Conservation (phyloP, 176 grass and related monocot genomes). For the Oryza glaberrima region DNA sequence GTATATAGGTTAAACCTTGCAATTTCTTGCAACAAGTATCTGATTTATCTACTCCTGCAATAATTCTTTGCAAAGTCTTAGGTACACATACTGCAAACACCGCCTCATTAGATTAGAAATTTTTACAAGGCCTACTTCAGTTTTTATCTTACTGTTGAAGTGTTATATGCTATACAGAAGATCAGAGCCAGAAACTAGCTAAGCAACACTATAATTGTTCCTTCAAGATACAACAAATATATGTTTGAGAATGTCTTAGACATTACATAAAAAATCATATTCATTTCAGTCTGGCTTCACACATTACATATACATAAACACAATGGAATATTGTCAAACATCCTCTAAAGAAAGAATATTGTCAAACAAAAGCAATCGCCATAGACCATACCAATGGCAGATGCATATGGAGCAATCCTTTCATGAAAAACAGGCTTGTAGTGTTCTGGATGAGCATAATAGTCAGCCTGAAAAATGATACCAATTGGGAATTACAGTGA, state of each 20-base stretch:
- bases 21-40: neutral
- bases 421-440: conserved; percentile 84
- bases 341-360: neutral
- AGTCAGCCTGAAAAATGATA: conserved; percentile 65
- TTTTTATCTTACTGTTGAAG: conserved; percentile 13
- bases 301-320: conserved; percentile 1
- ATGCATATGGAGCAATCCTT: conserved; percentile 91
- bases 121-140: neutral
- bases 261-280: conserved; percentile 8
- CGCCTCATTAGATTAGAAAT: neutral
- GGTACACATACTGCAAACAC: neutral
- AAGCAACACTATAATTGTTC: neutral
- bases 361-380: conserved; percentile 21
- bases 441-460: conserved; percentile 94
- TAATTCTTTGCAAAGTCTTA: neutral
- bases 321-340: conserved; percentile 17
- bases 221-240: neutral
- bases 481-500: conserved; percentile 23
- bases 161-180: conserved; percentile 22
- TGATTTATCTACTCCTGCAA: neutral
- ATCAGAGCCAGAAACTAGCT: neutral
- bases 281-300: neutral
- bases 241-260: conserved; percentile 9
- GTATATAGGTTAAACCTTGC: neutral
- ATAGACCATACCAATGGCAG: conserved; percentile 66